phyloP scores from a whole-genome alignment of 371 early-diverging fungal species.

The Mycotypha africana region DNA sequence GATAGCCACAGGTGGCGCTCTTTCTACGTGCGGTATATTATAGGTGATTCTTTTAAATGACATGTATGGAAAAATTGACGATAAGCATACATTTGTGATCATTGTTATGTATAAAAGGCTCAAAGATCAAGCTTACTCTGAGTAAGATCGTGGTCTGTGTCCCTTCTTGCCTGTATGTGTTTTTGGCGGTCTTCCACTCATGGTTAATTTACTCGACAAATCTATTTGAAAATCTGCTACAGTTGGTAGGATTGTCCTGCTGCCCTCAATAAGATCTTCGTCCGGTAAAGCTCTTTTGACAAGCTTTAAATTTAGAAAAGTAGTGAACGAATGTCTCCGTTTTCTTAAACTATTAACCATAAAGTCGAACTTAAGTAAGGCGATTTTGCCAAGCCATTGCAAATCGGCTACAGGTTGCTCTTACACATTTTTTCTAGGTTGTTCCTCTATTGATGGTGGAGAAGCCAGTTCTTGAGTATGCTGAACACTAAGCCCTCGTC shows the following conservation, averaged over 20 bases:
- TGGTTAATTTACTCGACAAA: not conserved
- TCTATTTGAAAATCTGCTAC: not conserved
- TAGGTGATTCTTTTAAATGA: constrained; percentile 21
- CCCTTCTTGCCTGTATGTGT: constrained; percentile 13
- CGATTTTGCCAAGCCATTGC: too few species aligned
- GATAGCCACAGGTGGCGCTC: constrained; percentile 42
- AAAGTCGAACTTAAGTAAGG: not conserved
- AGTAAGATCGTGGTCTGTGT: constrained; percentile 42
- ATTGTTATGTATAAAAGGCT: not conserved
- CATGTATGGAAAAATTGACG: not conserved
- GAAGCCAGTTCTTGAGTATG: not conserved
- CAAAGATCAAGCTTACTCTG: constrained; percentile 40
- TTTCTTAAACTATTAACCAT: constrained; percentile 7
- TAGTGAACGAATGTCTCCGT: constrained; percentile 43
- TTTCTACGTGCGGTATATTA: constrained; percentile 28
- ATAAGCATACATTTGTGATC: not conserved
- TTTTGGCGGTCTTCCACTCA: not conserved
- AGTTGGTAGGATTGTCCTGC: not conserved
- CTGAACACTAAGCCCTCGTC: constrained; percentile 12
- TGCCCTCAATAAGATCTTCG: constrained; percentile 1
- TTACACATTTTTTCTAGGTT: not conserved
- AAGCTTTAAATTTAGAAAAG: constrained; percentile 31
- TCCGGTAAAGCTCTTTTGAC: constrained; percentile 10
- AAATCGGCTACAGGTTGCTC: not conserved
- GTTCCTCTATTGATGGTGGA: not conserved